These are phyloP conservation scores for Metarhizium humberi DNA, from an alignment of 2,329 filamentous ascomycete species.

Conservation along the genomic window DNA sequence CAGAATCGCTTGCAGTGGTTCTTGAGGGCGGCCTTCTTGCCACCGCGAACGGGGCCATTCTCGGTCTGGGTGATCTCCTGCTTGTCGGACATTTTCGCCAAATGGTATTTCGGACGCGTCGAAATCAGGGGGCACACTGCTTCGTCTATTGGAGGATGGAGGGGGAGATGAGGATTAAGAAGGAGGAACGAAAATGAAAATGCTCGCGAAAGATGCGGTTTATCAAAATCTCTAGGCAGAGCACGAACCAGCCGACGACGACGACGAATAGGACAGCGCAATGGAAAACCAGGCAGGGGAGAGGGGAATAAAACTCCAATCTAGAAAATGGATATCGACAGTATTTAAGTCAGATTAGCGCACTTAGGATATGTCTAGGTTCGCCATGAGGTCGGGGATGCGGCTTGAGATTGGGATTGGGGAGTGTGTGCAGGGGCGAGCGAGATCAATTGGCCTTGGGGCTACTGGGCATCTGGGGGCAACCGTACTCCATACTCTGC, in stretches of 20 bases:
- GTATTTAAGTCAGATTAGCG: constrained; percentile 5
- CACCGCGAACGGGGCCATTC: constrained; percentile 14
- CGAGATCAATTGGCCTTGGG: not conserved
- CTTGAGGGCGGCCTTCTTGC: constrained; percentile 29
- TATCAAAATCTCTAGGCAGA: not conserved
- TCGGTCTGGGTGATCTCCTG: constrained; percentile 26
- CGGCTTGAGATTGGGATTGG: not conserved
- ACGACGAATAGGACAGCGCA: not conserved
- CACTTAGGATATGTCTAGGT: not conserved
- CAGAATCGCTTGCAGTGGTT: constrained; percentile 47
- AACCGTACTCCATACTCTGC: no score
- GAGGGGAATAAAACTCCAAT: not conserved
- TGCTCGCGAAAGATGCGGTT: not conserved
- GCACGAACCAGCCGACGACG: constrained; percentile 1
- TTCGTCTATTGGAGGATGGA: not conserved
- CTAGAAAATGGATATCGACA: constrained; percentile 5
- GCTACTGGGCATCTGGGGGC: no score
- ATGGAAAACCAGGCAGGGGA: not conserved
- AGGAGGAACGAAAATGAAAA: not conserved
- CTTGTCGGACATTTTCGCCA: constrained; percentile 29
- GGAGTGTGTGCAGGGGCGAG: not conserved
- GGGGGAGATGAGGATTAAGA: not conserved
- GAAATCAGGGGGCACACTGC: not conserved
- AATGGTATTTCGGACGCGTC: not conserved
- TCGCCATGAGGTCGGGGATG: not conserved